Evolutionary conservation across 768 basidiomycete genomes (phyloP).

Genomic region (Phanerochaete sordida): DNA sequence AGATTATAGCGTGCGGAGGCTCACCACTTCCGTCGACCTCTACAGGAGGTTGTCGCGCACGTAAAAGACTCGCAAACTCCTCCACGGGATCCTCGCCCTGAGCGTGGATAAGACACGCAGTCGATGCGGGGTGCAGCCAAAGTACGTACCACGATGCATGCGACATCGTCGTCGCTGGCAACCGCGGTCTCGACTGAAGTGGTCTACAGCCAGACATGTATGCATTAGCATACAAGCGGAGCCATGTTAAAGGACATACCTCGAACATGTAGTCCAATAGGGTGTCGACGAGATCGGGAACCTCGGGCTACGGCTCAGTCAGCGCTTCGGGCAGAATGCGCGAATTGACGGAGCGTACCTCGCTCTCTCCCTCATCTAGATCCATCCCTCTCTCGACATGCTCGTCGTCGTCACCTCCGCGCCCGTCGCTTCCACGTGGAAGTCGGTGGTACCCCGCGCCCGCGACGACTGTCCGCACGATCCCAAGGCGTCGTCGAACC

Average conservation of each 20-base stretch:
- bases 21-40: too few relatives aligned
- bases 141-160: constrained; percentile 1
- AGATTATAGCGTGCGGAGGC: too few relatives aligned
- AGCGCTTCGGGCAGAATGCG: too few relatives aligned
- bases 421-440: too few relatives aligned
- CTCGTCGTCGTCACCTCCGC: too few relatives aligned
- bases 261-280: constrained; percentile 21
- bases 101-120: not conserved
- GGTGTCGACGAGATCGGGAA: constrained; percentile 7
- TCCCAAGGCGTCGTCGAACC: not conserved
- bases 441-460: not conserved
- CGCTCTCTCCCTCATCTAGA: too few relatives aligned
- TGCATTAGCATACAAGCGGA: not conserved
- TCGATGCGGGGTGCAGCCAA: not conserved
- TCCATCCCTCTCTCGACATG: too few relatives aligned
- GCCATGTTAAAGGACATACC: not conserved
- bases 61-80: not conserved
- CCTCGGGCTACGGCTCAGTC: not conserved
- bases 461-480: not conserved
- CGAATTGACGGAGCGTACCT: too few relatives aligned
- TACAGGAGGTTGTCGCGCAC: too few relatives aligned
- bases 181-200: constrained; percentile 15
- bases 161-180: constrained; percentile 12
- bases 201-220: not conserved
- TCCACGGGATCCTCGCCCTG: not conserved